Percentiles rank a stretch among this genome's conserved stretches.
phyloP scores from a whole-genome alignment of 1,284 basidiomycete species.

The Tranzscheliella williamsii region DNA sequence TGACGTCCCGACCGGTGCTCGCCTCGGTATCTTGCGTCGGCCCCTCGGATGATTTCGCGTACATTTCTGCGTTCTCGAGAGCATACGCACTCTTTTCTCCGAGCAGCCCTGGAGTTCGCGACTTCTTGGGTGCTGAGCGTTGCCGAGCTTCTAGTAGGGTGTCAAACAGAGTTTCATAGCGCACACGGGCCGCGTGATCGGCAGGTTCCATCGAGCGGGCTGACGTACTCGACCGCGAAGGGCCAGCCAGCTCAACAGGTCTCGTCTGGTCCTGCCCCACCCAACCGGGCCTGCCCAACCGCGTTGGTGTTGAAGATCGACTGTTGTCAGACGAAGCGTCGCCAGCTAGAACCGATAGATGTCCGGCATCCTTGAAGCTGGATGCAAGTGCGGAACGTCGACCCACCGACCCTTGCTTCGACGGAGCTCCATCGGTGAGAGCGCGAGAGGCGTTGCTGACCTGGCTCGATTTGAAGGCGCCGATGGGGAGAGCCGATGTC shows the following conservation, averaged over 20 bases:
- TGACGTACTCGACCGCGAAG: background rate
- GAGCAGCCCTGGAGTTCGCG: no score
- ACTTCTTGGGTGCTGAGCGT: background rate
- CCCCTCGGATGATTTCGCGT: no score
- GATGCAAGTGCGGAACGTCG: background rate
- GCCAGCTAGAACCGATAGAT: background rate
- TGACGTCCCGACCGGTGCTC: background rate
- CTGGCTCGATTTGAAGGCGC: slow-evolving; percentile 4
- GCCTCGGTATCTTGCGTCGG: background rate
- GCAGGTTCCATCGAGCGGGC: slow-evolving; percentile 5
- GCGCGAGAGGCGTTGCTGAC: background rate
- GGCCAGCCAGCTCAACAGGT: background rate
- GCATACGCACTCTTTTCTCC: no score
- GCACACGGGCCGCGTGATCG: slow-evolving; percentile 3
- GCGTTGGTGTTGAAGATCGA: background rate
- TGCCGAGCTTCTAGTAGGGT: background rate
- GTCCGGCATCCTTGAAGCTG: background rate
- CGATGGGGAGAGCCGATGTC: slow-evolving; percentile 9
- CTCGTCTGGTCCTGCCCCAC: background rate
- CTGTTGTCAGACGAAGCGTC: background rate
- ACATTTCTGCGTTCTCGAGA: no score
- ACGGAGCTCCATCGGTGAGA: slow-evolving; percentile 29
- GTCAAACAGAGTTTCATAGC: slow-evolving; percentile 25
- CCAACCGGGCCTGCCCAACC: background rate
- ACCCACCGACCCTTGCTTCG: slow-evolving; percentile 6